phyloP scores from a whole-genome alignment of 305 asterid genomes.

The Rubia balearica region DNA sequence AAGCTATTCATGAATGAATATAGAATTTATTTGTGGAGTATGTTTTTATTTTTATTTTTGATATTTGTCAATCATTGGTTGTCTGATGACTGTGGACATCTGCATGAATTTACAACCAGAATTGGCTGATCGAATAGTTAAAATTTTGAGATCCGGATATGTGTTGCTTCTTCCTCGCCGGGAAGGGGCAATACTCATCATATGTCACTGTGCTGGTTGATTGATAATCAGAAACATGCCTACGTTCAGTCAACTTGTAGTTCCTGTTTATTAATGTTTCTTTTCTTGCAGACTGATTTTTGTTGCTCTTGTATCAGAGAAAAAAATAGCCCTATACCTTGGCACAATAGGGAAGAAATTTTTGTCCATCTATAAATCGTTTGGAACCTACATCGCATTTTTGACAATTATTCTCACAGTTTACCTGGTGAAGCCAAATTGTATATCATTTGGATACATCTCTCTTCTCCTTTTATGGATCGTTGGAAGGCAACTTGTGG shows the following conservation, averaged over 20 bases:
- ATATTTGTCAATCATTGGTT: neutral
- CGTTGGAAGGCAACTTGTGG: conserved; percentile 83
- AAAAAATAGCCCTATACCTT: conserved; percentile 84
- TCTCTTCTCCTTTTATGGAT: conserved; percentile 97
- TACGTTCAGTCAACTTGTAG: neutral
- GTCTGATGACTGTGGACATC: neutral
- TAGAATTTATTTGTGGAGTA: neutral
- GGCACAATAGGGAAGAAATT: conserved; percentile 81
- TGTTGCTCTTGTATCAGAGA: conserved; percentile 55
- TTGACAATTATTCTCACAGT: conserved; percentile 83
- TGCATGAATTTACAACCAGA: neutral
- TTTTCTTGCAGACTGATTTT: conserved; percentile 17
- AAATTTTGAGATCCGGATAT: neutral
- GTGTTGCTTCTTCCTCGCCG: conserved; percentile 2
- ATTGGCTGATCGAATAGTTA: neutral
- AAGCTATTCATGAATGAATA: neutral
- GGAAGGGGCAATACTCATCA: neutral
- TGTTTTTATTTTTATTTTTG: neutral
- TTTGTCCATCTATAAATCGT: conserved; percentile 80
- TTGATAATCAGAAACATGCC: neutral
- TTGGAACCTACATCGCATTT: conserved; percentile 89
- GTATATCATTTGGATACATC: conserved; percentile 76
- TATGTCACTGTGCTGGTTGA: neutral
- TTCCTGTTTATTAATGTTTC: neutral
- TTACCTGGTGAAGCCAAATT: conserved; percentile 85